Evolutionary conservation across 2,329 filamentous ascomycete species (phyloP), one percentile per base, ranked within the genome.

Genomic region (Metarhizium album): DNA sequence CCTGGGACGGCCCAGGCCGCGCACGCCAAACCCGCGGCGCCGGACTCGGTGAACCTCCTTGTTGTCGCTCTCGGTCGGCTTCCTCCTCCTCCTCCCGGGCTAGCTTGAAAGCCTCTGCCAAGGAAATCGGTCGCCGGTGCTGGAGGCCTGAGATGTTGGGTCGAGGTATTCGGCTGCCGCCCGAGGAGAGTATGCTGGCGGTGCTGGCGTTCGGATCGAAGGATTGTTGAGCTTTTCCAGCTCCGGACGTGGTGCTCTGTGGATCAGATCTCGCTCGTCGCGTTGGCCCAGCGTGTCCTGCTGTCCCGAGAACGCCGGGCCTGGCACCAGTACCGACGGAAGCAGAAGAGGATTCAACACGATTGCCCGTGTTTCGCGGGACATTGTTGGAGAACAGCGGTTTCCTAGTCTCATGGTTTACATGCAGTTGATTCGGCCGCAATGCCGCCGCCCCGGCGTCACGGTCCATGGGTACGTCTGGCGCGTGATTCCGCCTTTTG

Each of bases 31-130:
- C 59, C 31, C 75, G 65, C 2, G 75, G 75, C 1, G 75, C 75
- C 0, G 75, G 75, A 50, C 75, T 78, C 1, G 75, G 75, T 2
- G 74, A 77, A 18, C 68, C 74, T 53, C 72, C 70, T n/a, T 60
- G 58, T 53, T 27, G 62, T 55, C 52, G 50, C n/a, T 54, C 55
- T n/a, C 53, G 50, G 16, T 59, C 55, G 27, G 57, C 61, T n/a
- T 59, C 54, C 38, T 60, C 60, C 35, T 58, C 60, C 48, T 67
- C 67, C 33, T 58, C 57, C 35, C 58, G 62, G 4, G 65, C 68
- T 40, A 63, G 52, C 43, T 50, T 59, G 57, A 69, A 73, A 6
- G 74, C 73, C 42, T 76, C 73, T 16, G 63, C 55, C 18, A 76
- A 57, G 3, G 67, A 68, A 3, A 76, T 63, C 4, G 64, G 64